These are phyloP conservation scores for Selenicereus undatus DNA, from an alignment of 148 eudicot species.

Conservation along the genomic window DNA sequence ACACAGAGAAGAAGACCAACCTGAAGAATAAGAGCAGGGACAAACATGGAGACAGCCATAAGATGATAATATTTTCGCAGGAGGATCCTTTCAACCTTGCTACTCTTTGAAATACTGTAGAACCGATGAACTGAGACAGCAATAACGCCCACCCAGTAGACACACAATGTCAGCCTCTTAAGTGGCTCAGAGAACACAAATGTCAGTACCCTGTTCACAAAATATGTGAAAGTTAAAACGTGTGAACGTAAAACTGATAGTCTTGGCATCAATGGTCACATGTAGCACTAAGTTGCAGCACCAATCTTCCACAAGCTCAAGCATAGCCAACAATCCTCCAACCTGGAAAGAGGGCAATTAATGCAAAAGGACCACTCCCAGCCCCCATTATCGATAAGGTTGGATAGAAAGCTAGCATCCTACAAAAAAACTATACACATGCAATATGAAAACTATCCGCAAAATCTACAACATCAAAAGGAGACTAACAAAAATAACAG, in stretches of 20 bases:
- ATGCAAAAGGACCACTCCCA: no score
- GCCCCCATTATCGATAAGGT: no score
- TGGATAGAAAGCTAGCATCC: no score
- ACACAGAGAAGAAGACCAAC: conserved; percentile 28
- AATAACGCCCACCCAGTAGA: conserved; percentile 73
- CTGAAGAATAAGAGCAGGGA: conserved; percentile 95
- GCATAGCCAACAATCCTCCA: neutral
- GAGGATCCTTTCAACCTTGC: conserved; percentile 88
- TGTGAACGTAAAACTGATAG: neutral
- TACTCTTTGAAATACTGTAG: conserved; percentile 75
- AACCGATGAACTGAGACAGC: conserved; percentile 60
- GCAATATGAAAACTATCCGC: no score
- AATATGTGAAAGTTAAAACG: conserved; percentile 20
- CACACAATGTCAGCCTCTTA: conserved; percentile 79
- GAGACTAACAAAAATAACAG: no score
- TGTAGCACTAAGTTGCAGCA: neutral
- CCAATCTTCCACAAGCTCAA: neutral
- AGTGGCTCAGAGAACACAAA: conserved; percentile 84
- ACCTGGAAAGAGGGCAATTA: neutral
- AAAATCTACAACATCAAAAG: no score
- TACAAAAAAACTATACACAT: no score
- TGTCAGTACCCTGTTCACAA: conserved; percentile 59
- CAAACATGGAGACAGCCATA: conserved; percentile 88
- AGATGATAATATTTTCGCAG: conserved; percentile 95
- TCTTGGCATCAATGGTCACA: neutral